Percentiles rank a stretch among this genome's conserved stretches.
Conservation (phyloP, 768 basidiomycete genomes). For the Tephrocybe sp. region DNA sequence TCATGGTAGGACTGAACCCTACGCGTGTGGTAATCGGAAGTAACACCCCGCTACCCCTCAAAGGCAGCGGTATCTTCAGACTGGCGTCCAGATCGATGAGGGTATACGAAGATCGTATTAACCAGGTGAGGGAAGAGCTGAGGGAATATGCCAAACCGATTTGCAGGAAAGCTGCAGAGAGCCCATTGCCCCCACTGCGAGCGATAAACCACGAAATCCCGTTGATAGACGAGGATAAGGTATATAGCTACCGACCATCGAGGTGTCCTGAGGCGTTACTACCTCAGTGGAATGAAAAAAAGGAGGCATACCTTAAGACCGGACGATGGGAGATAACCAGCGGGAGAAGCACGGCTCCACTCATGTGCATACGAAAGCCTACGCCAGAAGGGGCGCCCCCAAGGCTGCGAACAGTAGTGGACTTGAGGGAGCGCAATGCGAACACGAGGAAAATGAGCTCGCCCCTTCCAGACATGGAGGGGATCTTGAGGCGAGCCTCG, state of each 20-base stretch:
- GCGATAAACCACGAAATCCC: slow-evolving; percentile 41
- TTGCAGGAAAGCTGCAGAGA: slow-evolving; percentile 25
- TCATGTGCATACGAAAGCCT: slow-evolving; percentile 18
- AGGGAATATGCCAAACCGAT: slow-evolving; percentile 21
- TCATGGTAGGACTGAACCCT: not conserved
- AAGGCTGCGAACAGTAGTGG: not conserved
- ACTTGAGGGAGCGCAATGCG: not conserved
- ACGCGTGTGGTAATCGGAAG: not conserved
- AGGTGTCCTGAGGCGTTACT: slow-evolving; percentile 36
- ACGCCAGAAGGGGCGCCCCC: not conserved
- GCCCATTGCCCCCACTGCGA: slow-evolving; percentile 31
- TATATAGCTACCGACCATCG: slow-evolving; percentile 31
- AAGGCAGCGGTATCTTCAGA: slow-evolving; percentile 10
- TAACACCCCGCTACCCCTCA: slow-evolving; percentile 14
- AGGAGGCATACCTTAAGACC: slow-evolving; percentile 25
- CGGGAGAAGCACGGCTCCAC: slow-evolving; percentile 32
- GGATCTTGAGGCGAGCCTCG: not conserved
- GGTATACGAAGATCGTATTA: slow-evolving; percentile 8
- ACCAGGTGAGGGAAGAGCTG: slow-evolving; percentile 15
- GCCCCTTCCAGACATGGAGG: slow-evolving; percentile 1
- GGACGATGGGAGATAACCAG: slow-evolving; percentile 28
- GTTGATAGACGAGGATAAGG: slow-evolving; percentile 22
- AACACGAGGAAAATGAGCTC: slow-evolving; percentile 8
- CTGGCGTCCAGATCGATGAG: slow-evolving; percentile 11
- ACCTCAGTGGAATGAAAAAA: slow-evolving; percentile 27